These are phyloP conservation scores for Chamaecyparis obtusa DNA, from an alignment of 75 land plant genomes.

Conservation along the genomic window DNA sequence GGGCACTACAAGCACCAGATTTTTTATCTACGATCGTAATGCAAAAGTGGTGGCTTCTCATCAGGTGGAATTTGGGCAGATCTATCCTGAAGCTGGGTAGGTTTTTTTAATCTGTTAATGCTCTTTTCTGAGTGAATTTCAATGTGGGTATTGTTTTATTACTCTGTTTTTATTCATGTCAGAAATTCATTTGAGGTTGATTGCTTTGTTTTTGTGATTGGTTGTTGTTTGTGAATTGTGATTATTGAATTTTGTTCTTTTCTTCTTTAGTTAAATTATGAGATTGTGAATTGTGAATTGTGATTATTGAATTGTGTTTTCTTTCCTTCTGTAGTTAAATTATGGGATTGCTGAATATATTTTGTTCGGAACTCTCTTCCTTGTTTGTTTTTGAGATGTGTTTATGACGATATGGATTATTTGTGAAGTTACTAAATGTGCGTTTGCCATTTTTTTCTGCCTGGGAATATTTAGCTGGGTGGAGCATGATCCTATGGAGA, in stretches of 20 bases:
- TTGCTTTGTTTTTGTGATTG: background rate
- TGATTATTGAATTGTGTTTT: too few species aligned
- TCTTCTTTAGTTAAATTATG: background rate
- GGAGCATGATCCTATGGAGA: constrained; percentile 98
- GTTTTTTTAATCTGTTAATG: background rate
- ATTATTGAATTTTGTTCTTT: background rate
- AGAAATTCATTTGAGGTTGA: too few species aligned
- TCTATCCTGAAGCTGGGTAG: constrained; percentile 93
- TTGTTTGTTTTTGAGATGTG: background rate
- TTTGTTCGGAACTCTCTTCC: background rate
- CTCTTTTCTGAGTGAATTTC: constrained; percentile 6
- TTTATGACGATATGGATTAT: background rate
- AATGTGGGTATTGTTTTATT: background rate
- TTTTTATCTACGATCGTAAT: constrained; percentile 73
- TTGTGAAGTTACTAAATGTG: background rate
- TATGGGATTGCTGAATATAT: background rate
- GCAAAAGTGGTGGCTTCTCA: constrained; percentile 80
- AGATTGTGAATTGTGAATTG: background rate
- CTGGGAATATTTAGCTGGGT: constrained; percentile 70
- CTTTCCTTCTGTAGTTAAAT: background rate
- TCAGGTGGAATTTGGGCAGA: constrained; percentile 94
- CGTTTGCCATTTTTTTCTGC: background rate
- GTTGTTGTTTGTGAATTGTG: background rate
- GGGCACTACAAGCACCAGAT: constrained; percentile 96
- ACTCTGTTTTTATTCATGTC: background rate